Base-by-base conservation (phyloP, 257 asterid species). In the Sherardia arvensis region DNA sequence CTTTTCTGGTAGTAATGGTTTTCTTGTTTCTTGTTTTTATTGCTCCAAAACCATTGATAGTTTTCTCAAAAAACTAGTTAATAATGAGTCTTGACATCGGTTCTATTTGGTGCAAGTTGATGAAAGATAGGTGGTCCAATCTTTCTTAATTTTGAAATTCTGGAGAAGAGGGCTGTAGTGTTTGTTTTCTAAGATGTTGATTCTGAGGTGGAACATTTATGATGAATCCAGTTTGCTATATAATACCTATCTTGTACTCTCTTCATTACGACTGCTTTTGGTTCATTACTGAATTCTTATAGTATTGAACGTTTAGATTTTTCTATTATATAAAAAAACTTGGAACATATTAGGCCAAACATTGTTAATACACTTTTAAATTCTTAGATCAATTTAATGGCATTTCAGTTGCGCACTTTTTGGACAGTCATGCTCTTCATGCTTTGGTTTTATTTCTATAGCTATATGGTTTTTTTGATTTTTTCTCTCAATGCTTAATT, bases 401-500 rank as follows among this genome's bases (percentile, higher is more conserved):
- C 34, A 38, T 12, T 22, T 61, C n/a, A 36, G 34, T 23, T 40
- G 17, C 38, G 55, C 15, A 23, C 11, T 18, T 5, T 47, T 20
- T 38, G 25, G 14, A 5, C 47, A 61, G 5, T 23, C 32, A 28
- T 40, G 1, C 47, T 38, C 28, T 25, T 8, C 65, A 23, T 25
- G 43, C 17, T 20, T 45, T 36, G 8, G 22, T 34, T 7, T 62
- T 25, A 45, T 61, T 36, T 21, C 27, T 54, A 4, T 45, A 0
- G 3, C 18, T 53, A 25, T 27, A 27, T 56, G n/a, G n/a, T n/a
- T 8, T 27, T 43, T 7, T 7, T 7, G n/a, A n/a, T 8, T 34
- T 4, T 53, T 30, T 34, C 45, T 34, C 45, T 12, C 49, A 29
- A 36, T 72, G 49, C 29, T 64, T 75, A 59, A 26, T 64, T 43